Evolutionary conservation across 2,329 filamentous ascomycete species (phyloP).

Genomic region (Sporothrix sp.): DNA sequence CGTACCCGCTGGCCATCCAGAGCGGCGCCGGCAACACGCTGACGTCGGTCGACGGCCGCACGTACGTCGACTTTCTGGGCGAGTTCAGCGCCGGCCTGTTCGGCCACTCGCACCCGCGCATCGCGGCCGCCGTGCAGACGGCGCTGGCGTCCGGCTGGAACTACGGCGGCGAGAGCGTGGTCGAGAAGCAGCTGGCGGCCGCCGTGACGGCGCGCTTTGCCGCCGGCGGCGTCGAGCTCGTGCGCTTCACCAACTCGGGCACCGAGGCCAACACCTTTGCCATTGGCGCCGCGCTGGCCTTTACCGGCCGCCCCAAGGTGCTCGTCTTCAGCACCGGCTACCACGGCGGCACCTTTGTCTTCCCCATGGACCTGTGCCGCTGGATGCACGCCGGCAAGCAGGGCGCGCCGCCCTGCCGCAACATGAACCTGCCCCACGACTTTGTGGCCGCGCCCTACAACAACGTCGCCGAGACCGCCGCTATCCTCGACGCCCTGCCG

Average conservation of each 20-base stretch:
- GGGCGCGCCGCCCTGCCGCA: constrained; percentile 29
- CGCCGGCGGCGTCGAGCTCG: constrained; percentile 33
- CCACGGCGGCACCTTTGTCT: constrained; percentile 37
- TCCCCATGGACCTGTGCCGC: constrained; percentile 20
- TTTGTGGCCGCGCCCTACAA: constrained; percentile 55
- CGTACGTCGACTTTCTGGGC: constrained; percentile 23
- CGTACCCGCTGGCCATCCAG: constrained; percentile 28
- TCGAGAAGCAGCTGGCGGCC: constrained; percentile 42
- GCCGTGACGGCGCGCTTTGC: constrained; percentile 42
- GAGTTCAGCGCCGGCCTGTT: constrained; percentile 55
- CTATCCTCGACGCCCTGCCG: constrained; percentile 32
- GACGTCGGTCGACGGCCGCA: constrained; percentile 23
- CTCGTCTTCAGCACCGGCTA: constrained; percentile 43
- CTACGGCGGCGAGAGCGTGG: constrained; percentile 39
- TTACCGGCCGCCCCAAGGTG: constrained; percentile 34
- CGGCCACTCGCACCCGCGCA: constrained; percentile 27
- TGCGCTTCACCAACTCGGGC: constrained; percentile 55
- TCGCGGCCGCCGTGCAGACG: constrained; percentile 4
- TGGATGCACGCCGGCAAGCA: constrained; percentile 14
- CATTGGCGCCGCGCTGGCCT: constrained; percentile 40
- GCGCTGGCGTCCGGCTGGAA: constrained; percentile 35
- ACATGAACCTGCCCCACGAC: constrained; percentile 38
- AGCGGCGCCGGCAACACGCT: constrained; percentile 22
- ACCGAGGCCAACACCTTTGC: constrained; percentile 54
- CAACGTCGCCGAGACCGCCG: constrained; percentile 37